Evolutionary conservation across 2,329 filamentous ascomycete species (phyloP).

Genomic region (Pseudonectria buxi): DNA sequence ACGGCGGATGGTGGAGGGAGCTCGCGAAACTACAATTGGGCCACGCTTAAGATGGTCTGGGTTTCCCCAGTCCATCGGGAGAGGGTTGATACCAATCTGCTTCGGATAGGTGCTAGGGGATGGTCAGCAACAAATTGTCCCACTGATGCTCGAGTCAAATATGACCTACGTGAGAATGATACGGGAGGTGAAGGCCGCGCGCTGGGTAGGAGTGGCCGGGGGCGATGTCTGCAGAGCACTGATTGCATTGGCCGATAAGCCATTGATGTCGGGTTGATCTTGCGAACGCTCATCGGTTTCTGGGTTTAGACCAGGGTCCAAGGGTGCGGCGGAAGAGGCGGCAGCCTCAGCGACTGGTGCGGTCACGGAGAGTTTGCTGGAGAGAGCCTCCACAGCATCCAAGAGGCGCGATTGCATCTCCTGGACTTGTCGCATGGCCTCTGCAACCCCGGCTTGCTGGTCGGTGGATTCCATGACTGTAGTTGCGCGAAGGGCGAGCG

Average conservation of each 20-base stretch:
- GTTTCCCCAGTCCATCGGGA: conserved; percentile 82
- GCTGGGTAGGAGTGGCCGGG: conserved; percentile 27
- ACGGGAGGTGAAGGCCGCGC: conserved; percentile 44
- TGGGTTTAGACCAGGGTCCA: conserved; percentile 5
- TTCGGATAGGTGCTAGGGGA: conserved; percentile 70
- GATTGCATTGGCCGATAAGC: conserved; percentile 6
- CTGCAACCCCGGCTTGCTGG: conserved; percentile 18
- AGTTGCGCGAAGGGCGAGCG: too few species aligned
- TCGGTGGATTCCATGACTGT: conserved; percentile 18
- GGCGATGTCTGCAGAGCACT: conserved; percentile 17
- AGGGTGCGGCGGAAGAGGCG: conserved; percentile 2
- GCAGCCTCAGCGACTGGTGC: conserved; percentile 1
- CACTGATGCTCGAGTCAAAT: background rate
- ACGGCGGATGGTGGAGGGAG: conserved; percentile 66
- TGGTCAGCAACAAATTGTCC: conserved; percentile 8
- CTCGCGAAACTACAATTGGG: conserved; percentile 79
- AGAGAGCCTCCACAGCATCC: conserved; percentile 33
- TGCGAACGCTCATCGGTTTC: conserved; percentile 1
- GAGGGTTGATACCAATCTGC: conserved; percentile 88
- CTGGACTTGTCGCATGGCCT: conserved; percentile 34
- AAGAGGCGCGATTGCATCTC: conserved; percentile 35
- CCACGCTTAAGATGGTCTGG: conserved; percentile 68
- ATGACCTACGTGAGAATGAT: conserved; percentile 47
- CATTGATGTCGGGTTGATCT: conserved; percentile 7
- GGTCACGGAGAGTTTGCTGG: conserved; percentile 21